phyloP scores from a whole-genome alignment of 208 protist genomes.

The Acanthamoeba lenticulata region DNA sequence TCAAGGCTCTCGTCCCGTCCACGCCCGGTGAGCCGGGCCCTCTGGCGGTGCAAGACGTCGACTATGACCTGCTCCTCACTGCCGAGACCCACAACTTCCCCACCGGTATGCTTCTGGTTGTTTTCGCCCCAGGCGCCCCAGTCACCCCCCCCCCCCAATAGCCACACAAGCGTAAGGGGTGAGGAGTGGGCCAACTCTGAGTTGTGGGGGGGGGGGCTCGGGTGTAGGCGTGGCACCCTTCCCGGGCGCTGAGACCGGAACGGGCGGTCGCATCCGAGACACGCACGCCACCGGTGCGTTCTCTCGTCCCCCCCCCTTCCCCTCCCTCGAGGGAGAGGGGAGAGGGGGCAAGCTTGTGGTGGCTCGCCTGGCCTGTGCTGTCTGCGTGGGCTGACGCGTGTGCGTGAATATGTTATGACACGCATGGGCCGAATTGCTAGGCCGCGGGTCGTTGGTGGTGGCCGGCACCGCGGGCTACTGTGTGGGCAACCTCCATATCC shows the following conservation, averaged over 20 bases:
- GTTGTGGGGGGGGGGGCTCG: too few species aligned
- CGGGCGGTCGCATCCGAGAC: conserved; percentile 86
- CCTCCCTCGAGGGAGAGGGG: background rate
- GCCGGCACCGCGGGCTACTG: conserved; percentile 87
- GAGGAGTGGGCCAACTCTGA: too few species aligned
- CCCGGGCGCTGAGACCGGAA: conserved; percentile 88
- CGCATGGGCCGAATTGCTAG: too few species aligned
- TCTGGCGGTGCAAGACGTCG: background rate
- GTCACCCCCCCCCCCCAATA: too few species aligned
- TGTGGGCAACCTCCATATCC: conserved; percentile 87
- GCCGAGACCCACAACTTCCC: conserved; percentile 88
- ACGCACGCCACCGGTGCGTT: conserved; percentile 80
- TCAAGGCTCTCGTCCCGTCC: background rate
- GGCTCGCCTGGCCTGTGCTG: too few species aligned
- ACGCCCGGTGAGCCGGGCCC: conserved; percentile 34
- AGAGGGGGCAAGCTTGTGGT: too few species aligned
- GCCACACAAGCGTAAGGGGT: too few species aligned
- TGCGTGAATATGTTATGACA: too few species aligned
- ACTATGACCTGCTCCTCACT: conserved; percentile 83
- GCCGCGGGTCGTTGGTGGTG: conserved; percentile 83
- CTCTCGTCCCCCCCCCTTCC: background rate
- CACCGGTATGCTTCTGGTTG: background rate
- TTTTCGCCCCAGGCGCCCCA: too few species aligned
- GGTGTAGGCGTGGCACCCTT: conserved; percentile 87
- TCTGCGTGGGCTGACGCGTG: too few species aligned